These are phyloP conservation scores for Dictyostelium intermedium DNA, from an alignment of 78 protist species.

Conservation along the genomic window DNA sequence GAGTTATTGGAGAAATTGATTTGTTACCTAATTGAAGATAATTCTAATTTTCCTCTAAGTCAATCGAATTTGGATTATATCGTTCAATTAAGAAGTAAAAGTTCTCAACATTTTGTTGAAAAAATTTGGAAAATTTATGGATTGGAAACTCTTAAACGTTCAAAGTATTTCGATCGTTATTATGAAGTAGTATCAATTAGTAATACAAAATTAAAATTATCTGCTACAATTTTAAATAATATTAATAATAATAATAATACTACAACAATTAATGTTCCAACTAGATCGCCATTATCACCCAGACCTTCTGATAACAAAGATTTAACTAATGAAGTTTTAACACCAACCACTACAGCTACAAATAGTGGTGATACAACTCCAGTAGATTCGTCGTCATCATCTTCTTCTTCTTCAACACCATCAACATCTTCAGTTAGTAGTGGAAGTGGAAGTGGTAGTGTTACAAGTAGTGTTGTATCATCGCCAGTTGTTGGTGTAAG, in stretches of 20 bases:
- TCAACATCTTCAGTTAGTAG: not conserved
- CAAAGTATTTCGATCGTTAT: not conserved
- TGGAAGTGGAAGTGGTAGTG: not conserved
- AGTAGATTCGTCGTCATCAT: not conserved
- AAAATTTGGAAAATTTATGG: not conserved
- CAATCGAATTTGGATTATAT: not conserved
- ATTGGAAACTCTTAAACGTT: not conserved
- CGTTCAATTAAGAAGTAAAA: not conserved
- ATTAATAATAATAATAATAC: not conserved
- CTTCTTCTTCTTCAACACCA: not conserved
- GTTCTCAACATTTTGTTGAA: not conserved
- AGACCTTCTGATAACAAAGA: conserved; percentile 11
- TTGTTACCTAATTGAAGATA: not conserved
- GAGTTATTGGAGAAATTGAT: not conserved
- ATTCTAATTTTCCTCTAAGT: not conserved
- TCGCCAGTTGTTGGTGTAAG: not conserved
- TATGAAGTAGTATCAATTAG: not conserved
- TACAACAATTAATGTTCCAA: not conserved
- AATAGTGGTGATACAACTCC: not conserved
- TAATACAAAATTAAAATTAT: not conserved
- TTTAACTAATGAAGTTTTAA: not conserved
- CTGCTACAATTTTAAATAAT: not conserved
- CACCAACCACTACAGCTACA: not conserved
- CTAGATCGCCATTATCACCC: conserved; percentile 1
- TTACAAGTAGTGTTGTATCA: not conserved